phyloP scores from a whole-genome alignment of 345 rosid genomes.

The Nephelium lappaceum region DNA sequence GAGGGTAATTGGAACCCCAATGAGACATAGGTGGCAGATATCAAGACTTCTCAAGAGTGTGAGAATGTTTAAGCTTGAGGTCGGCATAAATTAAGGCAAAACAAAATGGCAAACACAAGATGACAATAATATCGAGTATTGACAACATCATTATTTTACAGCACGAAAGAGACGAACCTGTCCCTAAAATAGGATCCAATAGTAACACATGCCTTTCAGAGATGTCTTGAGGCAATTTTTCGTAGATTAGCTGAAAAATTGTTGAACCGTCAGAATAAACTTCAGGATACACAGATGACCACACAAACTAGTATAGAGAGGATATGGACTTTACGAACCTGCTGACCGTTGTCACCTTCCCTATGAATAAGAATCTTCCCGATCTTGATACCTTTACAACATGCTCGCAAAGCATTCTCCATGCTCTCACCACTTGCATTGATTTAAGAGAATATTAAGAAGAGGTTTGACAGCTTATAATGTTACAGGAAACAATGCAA shows the following conservation, averaged over 20 bases:
- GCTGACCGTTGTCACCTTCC: conserved; percentile 98
- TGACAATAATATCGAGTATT: neutral
- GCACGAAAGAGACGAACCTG: conserved; percentile 56
- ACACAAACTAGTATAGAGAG: neutral
- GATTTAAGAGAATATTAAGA: conserved; percentile 15
- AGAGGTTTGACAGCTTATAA: conserved; percentile 1
- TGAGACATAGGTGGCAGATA: neutral
- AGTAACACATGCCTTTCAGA: conserved; percentile 88
- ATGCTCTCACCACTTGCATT: conserved; percentile 91
- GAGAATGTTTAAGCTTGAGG: neutral
- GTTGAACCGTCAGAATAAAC: conserved; percentile 9
- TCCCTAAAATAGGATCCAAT: conserved; percentile 95
- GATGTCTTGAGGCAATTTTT: conserved; percentile 89
- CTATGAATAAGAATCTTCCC: conserved; percentile 97
- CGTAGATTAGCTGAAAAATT: conserved; percentile 76
- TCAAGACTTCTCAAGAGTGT: neutral
- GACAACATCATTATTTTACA: neutral
- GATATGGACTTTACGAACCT: conserved; percentile 47
- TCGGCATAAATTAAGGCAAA: neutral
- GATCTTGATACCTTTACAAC: conserved; percentile 97
- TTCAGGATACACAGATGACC: conserved; percentile 14
- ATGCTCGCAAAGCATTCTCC: conserved; percentile 98
- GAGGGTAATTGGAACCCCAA: neutral
- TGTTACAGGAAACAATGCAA: neutral
- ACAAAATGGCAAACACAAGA: conserved; percentile 3